Evolutionary conservation across 2,329 filamentous ascomycete genomes (phyloP), one percentile per base, ranked within the genome.

Genomic region (Helicocarpus griseus): DNA sequence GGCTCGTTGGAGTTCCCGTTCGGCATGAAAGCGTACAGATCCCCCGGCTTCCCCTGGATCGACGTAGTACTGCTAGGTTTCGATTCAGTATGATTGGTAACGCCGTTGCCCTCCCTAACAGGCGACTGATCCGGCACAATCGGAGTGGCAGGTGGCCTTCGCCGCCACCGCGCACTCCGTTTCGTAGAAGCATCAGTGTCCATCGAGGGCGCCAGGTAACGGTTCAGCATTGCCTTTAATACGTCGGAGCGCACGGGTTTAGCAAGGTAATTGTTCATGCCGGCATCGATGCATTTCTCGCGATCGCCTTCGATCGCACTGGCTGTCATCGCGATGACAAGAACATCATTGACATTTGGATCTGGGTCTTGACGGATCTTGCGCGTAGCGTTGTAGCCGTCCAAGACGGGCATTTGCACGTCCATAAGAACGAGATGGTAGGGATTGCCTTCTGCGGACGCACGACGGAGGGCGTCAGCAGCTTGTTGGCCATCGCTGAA

Each of bases 321-420:
- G 1, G 91, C 91, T 1, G 91, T 97, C 91, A 97, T 96, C 50
- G 91, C 91, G 60, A 97, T 96, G 46, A 97, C 87, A n/a, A 96
- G 75, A 1, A 94, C 81, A 57, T 87, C 83, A 49, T 87, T 79
- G 9, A 97, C 88, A 6, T 80, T 79, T 33, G 89, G 84, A 53
- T 89, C 79, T 0, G 80, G 67, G 65, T 96, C 89, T 58, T 81
- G 81, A 8, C 90, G 83, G 41, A 96, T 82, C 53, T 89, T 78
- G 57, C 86, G 85, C 0, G 90, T 96, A 1, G 90, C 89, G 67
- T 95, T 87, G 65, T 95, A 95, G 5, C 90, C 90, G 65, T 96
- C 90, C 7, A 95, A 79, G 3, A 94, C 82, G 0, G 90, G 90
- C 90, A 96, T 96, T 69, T 95, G 89, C 3, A 95, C 89, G 65